A percentile compares a stretch with the other conserved stretches of the same genome.
phyloP scores from a whole-genome alignment of 202 grass and related monocot genomes.

The Carex sylvatica region DNA sequence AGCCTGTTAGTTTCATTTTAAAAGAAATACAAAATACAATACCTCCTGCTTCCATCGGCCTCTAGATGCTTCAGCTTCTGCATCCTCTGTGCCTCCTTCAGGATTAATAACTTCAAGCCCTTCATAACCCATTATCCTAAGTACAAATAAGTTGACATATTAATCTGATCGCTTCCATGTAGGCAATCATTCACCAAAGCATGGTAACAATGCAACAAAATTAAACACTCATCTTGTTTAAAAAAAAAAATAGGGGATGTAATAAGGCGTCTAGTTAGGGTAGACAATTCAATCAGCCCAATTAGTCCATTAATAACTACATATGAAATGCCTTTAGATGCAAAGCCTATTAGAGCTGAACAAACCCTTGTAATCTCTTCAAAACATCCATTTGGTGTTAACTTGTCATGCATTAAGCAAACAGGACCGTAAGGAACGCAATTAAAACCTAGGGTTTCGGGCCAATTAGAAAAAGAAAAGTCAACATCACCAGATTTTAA shows the following conservation, averaged over 20 bases:
- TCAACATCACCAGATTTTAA: constrained; percentile 24
- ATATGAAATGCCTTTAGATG: neutral
- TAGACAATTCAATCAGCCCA: neutral
- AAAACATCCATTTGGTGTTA: neutral
- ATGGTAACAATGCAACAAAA: neutral
- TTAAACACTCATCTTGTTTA: neutral
- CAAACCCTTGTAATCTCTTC: neutral
- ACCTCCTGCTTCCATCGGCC: constrained; percentile 97
- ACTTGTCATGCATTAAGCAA: neutral
- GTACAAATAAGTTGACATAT: constrained; percentile 13
- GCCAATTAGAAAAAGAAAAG: constrained; percentile 23
- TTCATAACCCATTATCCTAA: constrained; percentile 78
- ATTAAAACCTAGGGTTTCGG: constrained; percentile 22
- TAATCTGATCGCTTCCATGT: neutral
- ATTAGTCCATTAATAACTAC: neutral
- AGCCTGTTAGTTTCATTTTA: neutral
- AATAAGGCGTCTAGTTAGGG: neutral
- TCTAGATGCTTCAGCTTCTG: constrained; percentile 73
- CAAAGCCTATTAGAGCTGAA: neutral
- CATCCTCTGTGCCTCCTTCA: constrained; percentile 86
- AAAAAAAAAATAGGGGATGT: neutral
- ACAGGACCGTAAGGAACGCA: neutral
- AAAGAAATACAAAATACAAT: neutral
- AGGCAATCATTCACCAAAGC: neutral
- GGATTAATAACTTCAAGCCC: constrained; percentile 96